Evolutionary conservation across 1,284 basidiomycete genomes (phyloP).

Genomic region (Kwoniella shivajii): DNA sequence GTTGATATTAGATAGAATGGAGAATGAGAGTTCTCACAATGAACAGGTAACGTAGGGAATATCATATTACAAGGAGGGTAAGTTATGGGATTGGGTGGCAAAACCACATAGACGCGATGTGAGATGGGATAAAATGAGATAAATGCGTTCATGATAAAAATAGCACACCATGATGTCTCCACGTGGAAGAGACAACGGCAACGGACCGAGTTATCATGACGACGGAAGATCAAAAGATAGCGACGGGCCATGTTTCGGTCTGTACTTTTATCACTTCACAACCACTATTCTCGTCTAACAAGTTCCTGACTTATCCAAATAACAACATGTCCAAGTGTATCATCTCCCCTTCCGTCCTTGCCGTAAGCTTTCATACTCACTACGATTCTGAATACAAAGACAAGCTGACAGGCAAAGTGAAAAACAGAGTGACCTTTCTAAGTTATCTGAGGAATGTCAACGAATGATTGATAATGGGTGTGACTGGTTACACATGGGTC

Average conservation of each 20-base stretch:
- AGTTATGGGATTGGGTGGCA: too few species aligned
- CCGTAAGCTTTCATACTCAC: slow-evolving; percentile 50
- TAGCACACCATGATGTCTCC: background rate
- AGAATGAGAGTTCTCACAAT: too few species aligned
- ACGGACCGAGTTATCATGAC: background rate
- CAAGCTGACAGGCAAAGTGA: background rate
- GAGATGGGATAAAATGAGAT: background rate
- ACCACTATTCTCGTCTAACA: background rate
- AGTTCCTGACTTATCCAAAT: too few species aligned
- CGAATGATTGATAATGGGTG: slow-evolving; percentile 89
- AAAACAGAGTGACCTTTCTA: slow-evolving; percentile 78
- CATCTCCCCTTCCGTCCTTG: slow-evolving; percentile 86
- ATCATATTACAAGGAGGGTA: too few species aligned
- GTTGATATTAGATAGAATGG: too few species aligned
- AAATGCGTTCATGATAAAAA: background rate
- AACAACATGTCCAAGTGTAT: slow-evolving; percentile 78
- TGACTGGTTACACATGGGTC: slow-evolving; percentile 96
- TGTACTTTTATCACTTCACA: background rate
- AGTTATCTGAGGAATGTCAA: slow-evolving; percentile 86
- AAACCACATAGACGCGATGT: background rate
- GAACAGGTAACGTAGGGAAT: too few species aligned
- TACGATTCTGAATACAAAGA: background rate
- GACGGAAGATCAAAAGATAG: background rate
- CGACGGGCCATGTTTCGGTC: too few species aligned
- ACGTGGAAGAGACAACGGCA: background rate